phyloP scores from a whole-genome alignment of 176 grass and related monocot species.

The Paspalum notatum region DNA sequence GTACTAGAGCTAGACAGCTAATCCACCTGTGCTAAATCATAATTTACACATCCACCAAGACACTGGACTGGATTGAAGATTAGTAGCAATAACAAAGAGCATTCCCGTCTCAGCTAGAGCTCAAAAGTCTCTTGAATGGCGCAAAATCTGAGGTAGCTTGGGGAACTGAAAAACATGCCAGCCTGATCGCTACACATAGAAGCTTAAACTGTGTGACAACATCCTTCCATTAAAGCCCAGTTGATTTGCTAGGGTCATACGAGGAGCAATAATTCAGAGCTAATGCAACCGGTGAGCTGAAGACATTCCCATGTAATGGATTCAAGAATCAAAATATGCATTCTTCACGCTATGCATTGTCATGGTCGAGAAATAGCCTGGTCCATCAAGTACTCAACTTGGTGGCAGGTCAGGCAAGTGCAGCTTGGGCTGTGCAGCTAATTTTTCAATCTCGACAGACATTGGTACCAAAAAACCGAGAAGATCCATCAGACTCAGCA shows the following conservation, averaged over 20 bases:
- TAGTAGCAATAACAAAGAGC: not conserved
- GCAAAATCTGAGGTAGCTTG: not conserved
- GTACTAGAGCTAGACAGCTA: not conserved
- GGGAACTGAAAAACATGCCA: not conserved
- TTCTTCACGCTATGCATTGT: not conserved
- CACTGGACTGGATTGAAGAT: not conserved
- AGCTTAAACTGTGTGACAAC: not conserved
- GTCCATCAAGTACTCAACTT: not conserved
- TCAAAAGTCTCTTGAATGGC: not conserved
- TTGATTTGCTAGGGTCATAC: not conserved
- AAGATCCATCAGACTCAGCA: not conserved
- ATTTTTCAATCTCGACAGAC: not conserved
- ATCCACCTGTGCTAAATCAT: not conserved
- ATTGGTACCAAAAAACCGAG: slow-evolving; percentile 3
- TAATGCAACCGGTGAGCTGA: not conserved
- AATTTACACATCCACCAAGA: not conserved
- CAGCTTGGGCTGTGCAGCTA: slow-evolving; percentile 13
- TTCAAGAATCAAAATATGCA: not conserved
- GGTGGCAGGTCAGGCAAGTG: not conserved
- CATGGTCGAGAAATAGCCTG: not conserved
- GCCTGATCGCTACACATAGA: not conserved
- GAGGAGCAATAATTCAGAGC: not conserved
- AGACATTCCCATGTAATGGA: not conserved
- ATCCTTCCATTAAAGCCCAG: not conserved
- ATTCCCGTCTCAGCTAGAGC: not conserved